Evolutionary conservation across 1,284 basidiomycete genomes (phyloP).

Genomic region (Fomitiporia mediterranea): DNA sequence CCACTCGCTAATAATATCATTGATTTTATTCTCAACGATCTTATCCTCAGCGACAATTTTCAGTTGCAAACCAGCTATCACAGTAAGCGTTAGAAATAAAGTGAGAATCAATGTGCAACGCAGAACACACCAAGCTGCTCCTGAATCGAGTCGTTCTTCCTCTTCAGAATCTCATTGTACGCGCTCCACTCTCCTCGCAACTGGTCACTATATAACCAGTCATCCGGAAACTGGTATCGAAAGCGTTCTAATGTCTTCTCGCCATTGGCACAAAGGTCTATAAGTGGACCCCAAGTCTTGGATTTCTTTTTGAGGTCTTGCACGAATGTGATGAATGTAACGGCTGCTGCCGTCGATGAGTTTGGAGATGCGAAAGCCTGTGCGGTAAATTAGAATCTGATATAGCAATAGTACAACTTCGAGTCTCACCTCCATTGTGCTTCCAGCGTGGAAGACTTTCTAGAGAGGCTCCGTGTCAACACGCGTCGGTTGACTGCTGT

Average conservation of each 20-base stretch:
- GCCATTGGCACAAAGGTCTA: conserved; percentile 88
- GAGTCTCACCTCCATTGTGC: conserved; percentile 18
- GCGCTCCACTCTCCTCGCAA: conserved; percentile 97
- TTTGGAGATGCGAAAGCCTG: conserved; percentile 51
- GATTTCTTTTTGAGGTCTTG: conserved; percentile 98
- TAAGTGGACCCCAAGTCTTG: conserved; percentile 95
- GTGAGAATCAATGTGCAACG: neutral
- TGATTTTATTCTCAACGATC: conserved; percentile 92
- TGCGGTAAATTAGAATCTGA: neutral
- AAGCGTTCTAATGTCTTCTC: conserved; percentile 98
- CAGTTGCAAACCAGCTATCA: conserved; percentile 84
- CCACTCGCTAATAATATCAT: conserved; percentile 89
- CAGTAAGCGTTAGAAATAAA: neutral
- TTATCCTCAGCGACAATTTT: conserved; percentile 99
- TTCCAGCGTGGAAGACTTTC: conserved; percentile 8
- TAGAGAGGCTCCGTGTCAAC: conserved; percentile 4
- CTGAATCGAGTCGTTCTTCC: conserved; percentile 98
- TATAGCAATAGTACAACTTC: neutral
- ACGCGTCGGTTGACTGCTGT: conserved; percentile 14
- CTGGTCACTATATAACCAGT: conserved; percentile 99
- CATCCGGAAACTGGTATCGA: conserved; percentile 92
- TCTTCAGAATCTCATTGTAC: conserved; percentile 95
- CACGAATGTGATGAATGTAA: conserved; percentile 98
- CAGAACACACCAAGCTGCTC: conserved; percentile 81
- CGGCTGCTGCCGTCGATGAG: conserved; percentile 92